Evolutionary conservation across 768 basidiomycete species (phyloP).

Genomic region (Psilocybe cyanescens): DNA sequence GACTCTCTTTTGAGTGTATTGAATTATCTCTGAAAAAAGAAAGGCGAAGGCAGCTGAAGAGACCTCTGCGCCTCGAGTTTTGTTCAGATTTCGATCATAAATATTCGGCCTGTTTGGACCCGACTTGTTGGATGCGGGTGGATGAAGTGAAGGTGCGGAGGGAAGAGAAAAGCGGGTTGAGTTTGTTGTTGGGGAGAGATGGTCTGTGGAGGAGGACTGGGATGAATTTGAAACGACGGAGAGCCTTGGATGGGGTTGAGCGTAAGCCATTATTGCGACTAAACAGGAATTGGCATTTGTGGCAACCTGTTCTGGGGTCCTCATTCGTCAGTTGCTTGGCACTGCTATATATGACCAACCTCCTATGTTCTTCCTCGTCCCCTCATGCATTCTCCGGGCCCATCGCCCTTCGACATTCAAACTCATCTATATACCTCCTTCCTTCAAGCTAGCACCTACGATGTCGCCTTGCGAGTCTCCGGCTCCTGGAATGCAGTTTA

Average conservation of each 20-base stretch:
- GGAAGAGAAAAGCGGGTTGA: constrained; percentile 76
- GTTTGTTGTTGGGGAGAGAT: constrained; percentile 58
- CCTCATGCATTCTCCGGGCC: constrained; percentile 42
- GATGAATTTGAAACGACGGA: constrained; percentile 70
- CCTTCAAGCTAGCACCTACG: constrained; percentile 71
- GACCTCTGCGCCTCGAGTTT: constrained; percentile 84
- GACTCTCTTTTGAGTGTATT: constrained; percentile 96
- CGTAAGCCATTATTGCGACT: constrained; percentile 46
- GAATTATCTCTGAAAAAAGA: constrained; percentile 90
- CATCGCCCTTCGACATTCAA: constrained; percentile 63
- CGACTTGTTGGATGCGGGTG: constrained; percentile 41
- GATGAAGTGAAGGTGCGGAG: constrained; percentile 52
- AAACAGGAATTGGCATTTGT: not conserved
- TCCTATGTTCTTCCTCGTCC: constrained; percentile 15
- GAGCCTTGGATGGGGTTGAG: constrained; percentile 68
- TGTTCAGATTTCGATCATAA: constrained; percentile 89
- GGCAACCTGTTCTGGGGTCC: constrained; percentile 18
- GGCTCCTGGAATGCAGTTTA: constrained; percentile 76
- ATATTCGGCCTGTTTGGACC: constrained; percentile 66
- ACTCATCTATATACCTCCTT: constrained; percentile 79
- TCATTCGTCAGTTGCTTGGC: constrained; percentile 4
- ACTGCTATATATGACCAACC: constrained; percentile 11
- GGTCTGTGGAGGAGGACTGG: constrained; percentile 46
- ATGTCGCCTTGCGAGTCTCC: constrained; percentile 72
- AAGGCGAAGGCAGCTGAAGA: constrained; percentile 85